Base-by-base conservation (phyloP, 2,329 filamentous ascomycete genomes). In the Alternaria arborescens region DNA sequence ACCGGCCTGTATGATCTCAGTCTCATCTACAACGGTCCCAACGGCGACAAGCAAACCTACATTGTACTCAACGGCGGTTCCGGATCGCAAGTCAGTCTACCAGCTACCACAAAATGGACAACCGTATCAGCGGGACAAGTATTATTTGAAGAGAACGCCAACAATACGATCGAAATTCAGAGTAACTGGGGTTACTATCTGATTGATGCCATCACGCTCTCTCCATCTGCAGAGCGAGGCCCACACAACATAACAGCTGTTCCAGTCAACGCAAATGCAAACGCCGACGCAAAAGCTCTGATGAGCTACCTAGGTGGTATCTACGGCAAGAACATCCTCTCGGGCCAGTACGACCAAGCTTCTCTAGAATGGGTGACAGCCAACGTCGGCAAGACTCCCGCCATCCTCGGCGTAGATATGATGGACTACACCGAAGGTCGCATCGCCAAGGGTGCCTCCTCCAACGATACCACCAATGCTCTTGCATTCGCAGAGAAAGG, bases 111-210 rank as follows among this genome's bases (percentile, higher is more conserved):
- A 3, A 61, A 67, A 2, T 84, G 79, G 75, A 74, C 75, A 10
- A 77, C 76, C 32, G 77, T 79, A 12, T 58, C 78, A 0, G 82
- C 76, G 16, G 82, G 82, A 14, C 82, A 84, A 61, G 74, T 84
- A 1, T 72, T 84, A 2, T 71, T 84, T 36, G 77, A 79, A 48
- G 73, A 74, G 8, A 24, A 24, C 3, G 82, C 82, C 16, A 57
- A 65, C 43, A 84, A 84, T 71, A 83, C 79, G 0, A 79, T 84
- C 52, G 74, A 82, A 40, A 79, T 84, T 44, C 77, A 81, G 54
- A 81, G 69, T 71, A 82, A 84, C 71, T 84, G 82, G 82, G 82
- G 82, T 58, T 84, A 81, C 81, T 80, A 71, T 64, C 77, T 84
- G 22, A 80, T 82, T 53, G 82, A 84, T 65, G 78, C 77, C 55